Evolutionary conservation across 371 early-diverging fungal genomes (phyloP), one percentile per base, ranked within the genome.

Genomic region (Mucor saturninus): DNA sequence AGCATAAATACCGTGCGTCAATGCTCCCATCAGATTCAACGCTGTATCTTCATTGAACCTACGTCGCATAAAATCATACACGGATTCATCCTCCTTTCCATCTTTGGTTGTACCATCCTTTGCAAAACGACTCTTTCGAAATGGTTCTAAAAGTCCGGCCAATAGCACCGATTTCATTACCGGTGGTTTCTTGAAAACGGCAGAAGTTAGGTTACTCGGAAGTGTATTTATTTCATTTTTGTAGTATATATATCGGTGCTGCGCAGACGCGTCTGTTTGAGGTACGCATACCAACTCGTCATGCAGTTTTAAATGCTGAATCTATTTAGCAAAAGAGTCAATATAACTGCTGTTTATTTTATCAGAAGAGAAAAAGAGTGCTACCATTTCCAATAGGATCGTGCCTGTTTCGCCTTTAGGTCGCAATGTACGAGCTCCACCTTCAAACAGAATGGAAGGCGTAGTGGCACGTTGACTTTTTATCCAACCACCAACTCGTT

Each of bases 1-100:
- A 0, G 96, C 97, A 77, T 95, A 97, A 48, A 97, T 93, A 1
- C 98, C 98, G 65, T 94, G 96, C 37, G 94, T 84, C 40, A 95
- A 74, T 2, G 96, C 94, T 28, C 95, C 93, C 29, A 95, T 85
- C 58, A 98, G 50, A 58, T 72, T 55, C 29, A 51, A 43, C 13
- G 72, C 59, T 72, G 59, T 65, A 76, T 58, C 28, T 83, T 85
- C 38, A 30, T 90, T 88, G 62, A 96, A 93, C 28, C 95, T 82
- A 37, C 95, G 75, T 11, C 77, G 65, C 21, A 94, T 75, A 80
- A 96, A 94, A 40, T 63, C 64, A 65, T 89, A 86, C 40, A 81
- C 56, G 5, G 80, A 73, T 35, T 80, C 80, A 55, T 80, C 80
- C 10, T 71, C 73, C 56, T 49, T 80, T 11, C 73, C 70, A 10